Evolutionary conservation across 169 alveolate genomes (phyloP).

Genomic region (Plasmodium blacklocki): DNA sequence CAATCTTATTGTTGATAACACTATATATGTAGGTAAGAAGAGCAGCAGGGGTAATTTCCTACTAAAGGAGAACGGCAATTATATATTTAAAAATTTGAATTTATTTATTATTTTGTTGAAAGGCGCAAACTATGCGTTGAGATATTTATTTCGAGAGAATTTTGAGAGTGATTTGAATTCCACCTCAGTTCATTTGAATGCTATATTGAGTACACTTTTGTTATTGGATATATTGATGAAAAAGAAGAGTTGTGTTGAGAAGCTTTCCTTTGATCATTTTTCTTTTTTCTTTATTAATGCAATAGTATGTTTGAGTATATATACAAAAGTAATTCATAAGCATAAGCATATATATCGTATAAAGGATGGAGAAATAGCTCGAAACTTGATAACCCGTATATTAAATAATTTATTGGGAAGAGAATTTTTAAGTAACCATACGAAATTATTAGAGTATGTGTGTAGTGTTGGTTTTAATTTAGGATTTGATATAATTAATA

Average conservation of each 20-base stretch:
- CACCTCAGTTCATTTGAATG: conserved; percentile 55
- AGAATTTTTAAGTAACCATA: conserved; percentile 57
- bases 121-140: conserved; percentile 55
- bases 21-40: conserved; percentile 50
- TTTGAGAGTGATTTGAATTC: conserved; percentile 34
- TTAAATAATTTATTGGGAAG: conserved; percentile 55
- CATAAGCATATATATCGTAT: conserved; percentile 43
- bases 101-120: conserved; percentile 46
- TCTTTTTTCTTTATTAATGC: conserved; percentile 61
- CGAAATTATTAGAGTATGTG: conserved; percentile 55
- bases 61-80: conserved; percentile 41
- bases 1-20: conserved; percentile 41
- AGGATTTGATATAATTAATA: conserved; percentile 71
- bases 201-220: conserved; percentile 36
- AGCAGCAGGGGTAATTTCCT: conserved; percentile 63
- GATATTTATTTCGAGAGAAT: conserved; percentile 43
- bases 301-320: conserved; percentile 68
- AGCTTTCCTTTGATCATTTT: conserved; percentile 54
- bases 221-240: conserved; percentile 68
- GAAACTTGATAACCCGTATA: conserved; percentile 48
- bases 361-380: conserved; percentile 53
- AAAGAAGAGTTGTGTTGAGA: conserved; percentile 54
- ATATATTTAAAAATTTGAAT: conserved; percentile 50
- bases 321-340: conserved; percentile 56
- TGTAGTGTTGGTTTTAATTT: conserved; percentile 41